Evolutionary conservation across 1,139 yeast genomes (phyloP), one percentile per base, ranked within the genome.

Genomic region (Geotrichum reessii): DNA sequence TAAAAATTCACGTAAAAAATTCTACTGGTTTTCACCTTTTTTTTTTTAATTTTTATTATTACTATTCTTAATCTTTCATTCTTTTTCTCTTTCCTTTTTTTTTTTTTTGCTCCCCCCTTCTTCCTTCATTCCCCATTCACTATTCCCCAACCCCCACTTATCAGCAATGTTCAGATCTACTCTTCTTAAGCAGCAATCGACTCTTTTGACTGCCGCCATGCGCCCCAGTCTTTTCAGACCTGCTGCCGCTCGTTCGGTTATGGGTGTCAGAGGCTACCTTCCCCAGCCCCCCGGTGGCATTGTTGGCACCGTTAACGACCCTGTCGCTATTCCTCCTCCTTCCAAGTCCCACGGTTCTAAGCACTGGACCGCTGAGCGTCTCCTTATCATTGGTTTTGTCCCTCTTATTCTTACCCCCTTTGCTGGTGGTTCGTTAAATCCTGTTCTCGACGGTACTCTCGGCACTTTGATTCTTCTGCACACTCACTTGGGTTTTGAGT

Each of bases 351-450:
- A 88, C 68, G 97, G 97, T 33, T 85, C 96, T 3, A 84, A 82
- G 71, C 97, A 91, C 77, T 91, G 97, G 97, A 76, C 90, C 14
- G 83, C 86, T 67, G 97, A 92, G 73, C 81, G 91, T 66, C 67
- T 82, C 6, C 76, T 87, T 14, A 80, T 92, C 8, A 73, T 84
- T 24, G 81, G 86, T 1, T 73, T 91, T 70, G 79, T 88, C n/a
- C 98, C 98, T 25, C 76, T 92, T 63, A 75, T 84, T 6, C 75
- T 84, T 60, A 76, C 86, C 2, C 97, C 98, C 7, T 82, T 91
- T 63, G 81, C 85, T 37, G 85, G 87, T 17, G 81, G 84, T 11
- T 76, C 79, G 21, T 76, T 85, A 57, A 70, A 78, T 28, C 96
- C 97, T 0, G 69, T 86, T 22, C 65, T 87, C 40, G 98, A 92